Conservation (phyloP, 805 yeast genomes). For the Metschnikowia borealis region DNA sequence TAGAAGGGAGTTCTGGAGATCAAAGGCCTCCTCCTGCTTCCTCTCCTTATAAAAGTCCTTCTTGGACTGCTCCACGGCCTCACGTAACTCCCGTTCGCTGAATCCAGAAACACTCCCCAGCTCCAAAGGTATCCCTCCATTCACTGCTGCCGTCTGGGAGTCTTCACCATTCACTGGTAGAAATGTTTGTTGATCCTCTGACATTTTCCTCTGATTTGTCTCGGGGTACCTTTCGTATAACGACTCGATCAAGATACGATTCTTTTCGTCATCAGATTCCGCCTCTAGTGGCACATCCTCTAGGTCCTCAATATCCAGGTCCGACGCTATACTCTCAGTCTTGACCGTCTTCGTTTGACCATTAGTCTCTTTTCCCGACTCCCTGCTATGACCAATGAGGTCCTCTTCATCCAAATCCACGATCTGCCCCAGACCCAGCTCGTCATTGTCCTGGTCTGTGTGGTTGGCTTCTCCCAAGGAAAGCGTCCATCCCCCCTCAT, state of each 20-base stretch:
- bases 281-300: conserved; percentile 24
- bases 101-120: conserved; percentile 12
- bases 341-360: not conserved
- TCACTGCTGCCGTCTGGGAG: too few relatives aligned
- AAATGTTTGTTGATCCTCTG: too few relatives aligned
- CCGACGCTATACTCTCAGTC: conserved; percentile 8
- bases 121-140: not conserved
- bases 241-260: conserved; percentile 33
- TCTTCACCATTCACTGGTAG: too few relatives aligned
- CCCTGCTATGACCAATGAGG: too few relatives aligned
- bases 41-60: conserved; percentile 29
- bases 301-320: conserved; percentile 16
- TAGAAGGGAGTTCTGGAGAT: not conserved
- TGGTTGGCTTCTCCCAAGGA: conserved; percentile 37
- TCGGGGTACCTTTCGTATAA: conserved; percentile 30
- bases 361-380: too few relatives aligned
- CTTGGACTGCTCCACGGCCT: conserved; percentile 48
- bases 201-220: not conserved
- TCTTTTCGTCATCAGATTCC: conserved; percentile 22
- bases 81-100: conserved; percentile 37
- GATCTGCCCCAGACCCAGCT: conserved; percentile 42
- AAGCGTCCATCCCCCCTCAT: conserved; percentile 81
- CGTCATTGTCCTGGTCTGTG: conserved; percentile 41
- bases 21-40: not conserved
- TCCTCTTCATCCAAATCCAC: conserved; percentile 47